Evolutionary conservation across 1,139 yeast species (phyloP).

Genomic region (Zygosaccharomyces pseudobailii): DNA sequence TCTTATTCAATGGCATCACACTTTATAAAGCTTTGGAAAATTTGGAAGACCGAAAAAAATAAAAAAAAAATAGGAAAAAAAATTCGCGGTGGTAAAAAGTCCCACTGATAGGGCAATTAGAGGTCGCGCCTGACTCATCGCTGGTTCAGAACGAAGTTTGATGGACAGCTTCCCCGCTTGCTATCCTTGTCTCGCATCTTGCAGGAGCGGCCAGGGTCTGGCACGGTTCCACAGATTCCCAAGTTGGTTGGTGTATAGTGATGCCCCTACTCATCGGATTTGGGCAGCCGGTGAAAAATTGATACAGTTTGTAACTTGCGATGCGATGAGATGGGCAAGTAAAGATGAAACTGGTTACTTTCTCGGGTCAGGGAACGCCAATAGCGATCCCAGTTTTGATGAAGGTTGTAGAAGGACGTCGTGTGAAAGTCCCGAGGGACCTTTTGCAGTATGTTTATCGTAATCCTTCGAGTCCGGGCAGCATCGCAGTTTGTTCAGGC

Average conservation of each 20-base stretch:
- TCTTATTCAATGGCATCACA: neutral
- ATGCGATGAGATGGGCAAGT: conserved; percentile 2
- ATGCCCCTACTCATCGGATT: neutral
- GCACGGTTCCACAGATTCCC: neutral
- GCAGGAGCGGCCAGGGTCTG: neutral
- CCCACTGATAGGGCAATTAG: neutral
- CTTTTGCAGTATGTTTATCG: conserved; percentile 21
- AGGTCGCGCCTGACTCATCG: neutral
- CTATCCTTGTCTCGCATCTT: neutral
- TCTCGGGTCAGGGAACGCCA: conserved; percentile 36
- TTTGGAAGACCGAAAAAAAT: neutral
- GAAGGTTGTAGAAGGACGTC: conserved; percentile 24
- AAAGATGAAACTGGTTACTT: conserved; percentile 27
- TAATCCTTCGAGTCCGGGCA: conserved; percentile 30
- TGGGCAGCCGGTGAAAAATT: neutral
- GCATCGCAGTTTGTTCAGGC: conserved; percentile 31
- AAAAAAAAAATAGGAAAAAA: neutral
- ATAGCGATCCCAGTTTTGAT: conserved; percentile 25
- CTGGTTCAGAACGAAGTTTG: neutral
- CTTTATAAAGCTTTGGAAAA: neutral
- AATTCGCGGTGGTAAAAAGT: conserved; percentile 3
- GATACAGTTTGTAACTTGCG: conserved; percentile 1
- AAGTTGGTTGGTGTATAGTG: neutral
- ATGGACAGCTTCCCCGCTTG: neutral
- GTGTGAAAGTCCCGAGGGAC: conserved; percentile 23